Evolutionary conservation across 345 rosid genomes (phyloP).

Genomic region (Hirschfeldia incana): DNA sequence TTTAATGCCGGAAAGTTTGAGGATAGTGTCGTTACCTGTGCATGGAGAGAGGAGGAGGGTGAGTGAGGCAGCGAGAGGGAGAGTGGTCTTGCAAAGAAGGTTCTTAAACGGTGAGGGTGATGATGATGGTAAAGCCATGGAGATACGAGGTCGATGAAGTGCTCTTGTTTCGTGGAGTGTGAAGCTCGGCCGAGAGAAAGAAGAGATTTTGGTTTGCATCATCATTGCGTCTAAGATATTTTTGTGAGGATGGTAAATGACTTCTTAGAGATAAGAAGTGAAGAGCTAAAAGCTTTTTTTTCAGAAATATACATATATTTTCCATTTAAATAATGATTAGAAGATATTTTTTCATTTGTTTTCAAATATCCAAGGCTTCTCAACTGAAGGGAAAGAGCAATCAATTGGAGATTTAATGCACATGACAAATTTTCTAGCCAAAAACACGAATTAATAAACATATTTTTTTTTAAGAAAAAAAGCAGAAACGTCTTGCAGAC

Average conservation of each 20-base stretch:
- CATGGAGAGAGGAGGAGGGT: conserved; percentile 64
- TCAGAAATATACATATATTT: not conserved
- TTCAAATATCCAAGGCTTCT: not conserved
- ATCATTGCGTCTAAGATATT: conserved; percentile 37
- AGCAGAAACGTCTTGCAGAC: not conserved
- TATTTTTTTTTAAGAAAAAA: not conserved
- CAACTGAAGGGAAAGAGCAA: not conserved
- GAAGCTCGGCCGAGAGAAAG: conserved; percentile 35
- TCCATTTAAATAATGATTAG: not conserved
- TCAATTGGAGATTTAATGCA: not conserved
- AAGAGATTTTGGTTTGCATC: conserved; percentile 40
- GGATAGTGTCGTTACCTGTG: conserved; percentile 50
- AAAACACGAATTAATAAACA: not conserved
- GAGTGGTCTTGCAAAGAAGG: conserved; percentile 42
- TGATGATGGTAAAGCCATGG: conserved; percentile 35
- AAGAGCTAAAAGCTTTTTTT: not conserved
- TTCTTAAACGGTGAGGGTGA: conserved; percentile 26
- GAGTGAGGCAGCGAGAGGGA: conserved; percentile 70
- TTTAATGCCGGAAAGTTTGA: not conserved
- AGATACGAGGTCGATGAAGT: conserved; percentile 33
- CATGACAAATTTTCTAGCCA: not conserved
- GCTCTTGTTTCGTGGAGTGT: conserved; percentile 27
- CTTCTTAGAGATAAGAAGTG: conserved; percentile 29
- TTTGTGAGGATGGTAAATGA: conserved; percentile 38
- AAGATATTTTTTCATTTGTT: not conserved